Conservation (phyloP, 257 asterid genomes). For the Haberlea rhodopensis region DNA sequence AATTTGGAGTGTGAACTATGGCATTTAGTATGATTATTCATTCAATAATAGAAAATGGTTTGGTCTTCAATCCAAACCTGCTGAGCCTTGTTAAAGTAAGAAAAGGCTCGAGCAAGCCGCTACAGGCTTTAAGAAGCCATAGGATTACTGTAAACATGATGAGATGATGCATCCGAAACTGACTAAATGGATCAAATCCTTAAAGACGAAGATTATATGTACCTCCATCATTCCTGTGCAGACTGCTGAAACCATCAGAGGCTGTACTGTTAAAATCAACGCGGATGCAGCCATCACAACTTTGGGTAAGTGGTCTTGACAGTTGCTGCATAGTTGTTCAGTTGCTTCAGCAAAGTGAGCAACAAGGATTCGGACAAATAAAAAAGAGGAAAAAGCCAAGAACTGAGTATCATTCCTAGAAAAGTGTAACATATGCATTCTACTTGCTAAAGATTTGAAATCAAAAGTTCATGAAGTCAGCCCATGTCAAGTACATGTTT, state of each 20-base stretch:
- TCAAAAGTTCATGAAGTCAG: no score
- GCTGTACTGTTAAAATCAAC: constrained; percentile 71
- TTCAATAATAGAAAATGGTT: no score
- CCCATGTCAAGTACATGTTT: neutral
- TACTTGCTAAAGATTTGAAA: no score
- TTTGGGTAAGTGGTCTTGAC: constrained; percentile 81
- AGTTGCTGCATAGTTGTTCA: constrained; percentile 54
- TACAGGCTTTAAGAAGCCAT: constrained; percentile 8
- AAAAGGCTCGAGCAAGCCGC: no score
- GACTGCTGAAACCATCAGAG: constrained; percentile 89
- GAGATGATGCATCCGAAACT: neutral
- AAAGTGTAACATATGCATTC: neutral
- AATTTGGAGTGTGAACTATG: no score
- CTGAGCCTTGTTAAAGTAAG: no score
- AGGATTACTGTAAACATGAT: neutral
- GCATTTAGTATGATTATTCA: no score
- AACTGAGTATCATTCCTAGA: neutral
- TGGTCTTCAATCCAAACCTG: no score
- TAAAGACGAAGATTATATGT: constrained; percentile 19
- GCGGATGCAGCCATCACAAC: constrained; percentile 87
- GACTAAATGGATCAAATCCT: constrained; percentile 2
- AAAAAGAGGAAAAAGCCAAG: constrained; percentile 6
- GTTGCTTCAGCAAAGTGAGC: constrained; percentile 8
- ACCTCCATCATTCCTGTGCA: constrained; percentile 99
- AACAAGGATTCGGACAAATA: no score